These are phyloP conservation scores for Lupinus albus DNA, from an alignment of 306 rosid genomes.

Conservation along the genomic window DNA sequence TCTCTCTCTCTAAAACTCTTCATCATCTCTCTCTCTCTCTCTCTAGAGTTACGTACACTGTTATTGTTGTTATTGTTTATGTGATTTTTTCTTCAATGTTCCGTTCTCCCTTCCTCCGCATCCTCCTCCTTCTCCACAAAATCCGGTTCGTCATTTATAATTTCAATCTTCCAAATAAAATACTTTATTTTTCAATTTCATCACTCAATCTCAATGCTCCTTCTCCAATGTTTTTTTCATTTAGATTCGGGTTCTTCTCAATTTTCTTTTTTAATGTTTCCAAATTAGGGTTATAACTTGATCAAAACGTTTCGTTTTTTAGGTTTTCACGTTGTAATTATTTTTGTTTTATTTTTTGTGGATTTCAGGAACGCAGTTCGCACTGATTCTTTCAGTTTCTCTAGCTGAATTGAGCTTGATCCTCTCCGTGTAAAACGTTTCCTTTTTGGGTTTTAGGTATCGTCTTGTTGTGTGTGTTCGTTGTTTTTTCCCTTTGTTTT, in stretches of 20 bases:
- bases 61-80: not conserved
- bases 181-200: not conserved
- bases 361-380: constrained; percentile 46
- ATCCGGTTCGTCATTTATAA: constrained; percentile 43
- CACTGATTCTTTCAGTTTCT: constrained; percentile 45
- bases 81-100: constrained; percentile 40
- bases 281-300: constrained; percentile 40
- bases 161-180: not conserved
- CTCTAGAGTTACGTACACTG: not conserved
- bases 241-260: not conserved
- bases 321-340: not conserved
- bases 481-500: constrained; percentile 21
- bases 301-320: no score
- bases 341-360: not conserved
- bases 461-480: not conserved
- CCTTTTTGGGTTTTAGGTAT: constrained; percentile 50
- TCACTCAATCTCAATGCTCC: constrained; percentile 1
- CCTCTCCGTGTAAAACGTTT: constrained; percentile 33
- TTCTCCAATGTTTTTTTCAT: not conserved
- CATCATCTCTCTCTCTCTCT: not conserved
- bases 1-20: constrained; percentile 7
- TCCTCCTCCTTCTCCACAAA: constrained; percentile 42
- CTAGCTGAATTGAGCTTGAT: constrained; percentile 43
- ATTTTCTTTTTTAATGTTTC: constrained; percentile 11
- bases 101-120: constrained; percentile 42